A percentile compares a stretch with the other conserved stretches of the same genome.
Evolutionary conservation across 2,329 filamentous ascomycete genomes (phyloP).

Genomic region (Stagonosporopsis chrysanthemi): DNA sequence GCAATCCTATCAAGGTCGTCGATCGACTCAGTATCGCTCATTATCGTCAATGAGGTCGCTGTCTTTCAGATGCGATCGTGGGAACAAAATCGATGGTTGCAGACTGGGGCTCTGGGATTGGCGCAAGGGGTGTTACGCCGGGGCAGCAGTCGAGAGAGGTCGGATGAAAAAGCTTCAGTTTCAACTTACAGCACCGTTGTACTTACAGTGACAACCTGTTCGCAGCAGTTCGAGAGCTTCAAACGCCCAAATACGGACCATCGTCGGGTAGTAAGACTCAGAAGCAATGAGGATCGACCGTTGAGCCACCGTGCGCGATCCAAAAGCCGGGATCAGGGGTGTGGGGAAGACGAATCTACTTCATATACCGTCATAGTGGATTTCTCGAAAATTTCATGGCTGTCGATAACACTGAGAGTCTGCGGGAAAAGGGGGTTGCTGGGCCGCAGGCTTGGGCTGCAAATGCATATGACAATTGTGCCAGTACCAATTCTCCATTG

Average conservation of each 20-base stretch:
- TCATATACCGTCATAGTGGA: constrained; percentile 4
- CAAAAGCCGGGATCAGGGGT: constrained; percentile 8
- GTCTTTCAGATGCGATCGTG: background rate
- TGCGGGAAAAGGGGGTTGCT: background rate
- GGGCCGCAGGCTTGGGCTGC: constrained; percentile 1
- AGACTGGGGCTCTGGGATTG: background rate
- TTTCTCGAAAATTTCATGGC: background rate
- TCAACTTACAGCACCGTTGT: background rate
- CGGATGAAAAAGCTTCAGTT: background rate
- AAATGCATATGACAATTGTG: background rate
- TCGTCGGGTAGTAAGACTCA: constrained; percentile 3
- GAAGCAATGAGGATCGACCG: constrained; percentile 5
- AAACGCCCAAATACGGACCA: constrained; percentile 6
- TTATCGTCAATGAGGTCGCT: background rate
- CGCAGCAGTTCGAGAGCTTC: background rate
- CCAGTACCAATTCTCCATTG: background rate
- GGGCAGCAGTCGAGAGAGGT: background rate
- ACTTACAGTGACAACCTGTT: background rate
- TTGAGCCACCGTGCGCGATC: constrained; percentile 4
- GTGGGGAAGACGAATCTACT: background rate
- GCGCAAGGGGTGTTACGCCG: background rate
- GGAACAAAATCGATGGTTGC: background rate
- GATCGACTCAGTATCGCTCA: constrained; percentile 14
- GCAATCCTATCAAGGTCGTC: constrained; percentile 7
- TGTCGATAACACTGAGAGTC: background rate